phyloP scores from a whole-genome alignment of 2,329 filamentous ascomycete genomes.

The Leptographium galeiforme region DNA sequence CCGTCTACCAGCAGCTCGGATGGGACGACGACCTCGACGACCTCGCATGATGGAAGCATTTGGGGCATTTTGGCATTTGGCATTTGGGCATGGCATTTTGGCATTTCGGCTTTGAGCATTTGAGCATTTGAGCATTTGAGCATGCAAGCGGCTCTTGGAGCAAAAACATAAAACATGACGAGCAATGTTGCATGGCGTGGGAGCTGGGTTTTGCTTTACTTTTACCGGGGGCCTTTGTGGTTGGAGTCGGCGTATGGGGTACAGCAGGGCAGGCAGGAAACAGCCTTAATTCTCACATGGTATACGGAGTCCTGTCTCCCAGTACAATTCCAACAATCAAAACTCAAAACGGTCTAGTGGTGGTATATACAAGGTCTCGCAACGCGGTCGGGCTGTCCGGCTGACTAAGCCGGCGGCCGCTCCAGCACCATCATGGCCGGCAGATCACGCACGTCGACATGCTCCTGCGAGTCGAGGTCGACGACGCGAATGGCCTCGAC shows the following conservation, averaged over 20 bases:
- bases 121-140: no score
- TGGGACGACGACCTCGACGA: slow-evolving; percentile 41
- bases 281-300: no score
- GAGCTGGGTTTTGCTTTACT: no score
- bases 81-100: background rate
- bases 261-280: no score
- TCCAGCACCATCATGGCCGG: slow-evolving; percentile 48
- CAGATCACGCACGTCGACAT: slow-evolving; percentile 62
- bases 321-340: no score
- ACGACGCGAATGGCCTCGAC: slow-evolving; percentile 61
- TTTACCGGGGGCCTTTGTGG: no score
- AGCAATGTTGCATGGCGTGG: no score
- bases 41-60: slow-evolving; percentile 8
- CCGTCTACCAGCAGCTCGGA: slow-evolving; percentile 41
- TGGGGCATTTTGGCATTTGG: background rate
- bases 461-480: slow-evolving; percentile 61
- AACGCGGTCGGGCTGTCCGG: background rate
- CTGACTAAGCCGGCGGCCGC: background rate
- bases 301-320: no score
- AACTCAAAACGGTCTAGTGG: background rate
- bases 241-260: no score
- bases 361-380: no score
- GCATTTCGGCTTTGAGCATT: background rate
- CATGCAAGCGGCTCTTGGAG: no score
- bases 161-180: no score